Conservation (phyloP, 2,329 filamentous ascomycete genomes). For the Diaporthe vaccinii region DNA sequence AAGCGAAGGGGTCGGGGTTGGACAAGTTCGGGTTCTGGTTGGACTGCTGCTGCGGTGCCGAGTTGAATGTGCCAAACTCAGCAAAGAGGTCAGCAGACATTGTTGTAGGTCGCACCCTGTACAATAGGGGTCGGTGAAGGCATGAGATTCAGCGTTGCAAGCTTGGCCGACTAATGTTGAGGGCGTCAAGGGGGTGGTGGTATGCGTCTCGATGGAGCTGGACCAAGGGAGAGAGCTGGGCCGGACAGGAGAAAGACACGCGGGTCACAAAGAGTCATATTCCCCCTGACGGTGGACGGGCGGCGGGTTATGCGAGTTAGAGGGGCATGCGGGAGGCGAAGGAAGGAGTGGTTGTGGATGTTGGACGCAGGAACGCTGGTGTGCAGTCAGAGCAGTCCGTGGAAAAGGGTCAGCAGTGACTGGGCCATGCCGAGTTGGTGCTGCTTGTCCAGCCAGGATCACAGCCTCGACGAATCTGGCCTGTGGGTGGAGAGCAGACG, state of each 20-base stretch:
- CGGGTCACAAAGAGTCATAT: slow-evolving; percentile 32
- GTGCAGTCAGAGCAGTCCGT: slow-evolving; percentile 3
- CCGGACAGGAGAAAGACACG: slow-evolving; percentile 4
- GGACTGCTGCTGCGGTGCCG: slow-evolving; percentile 47
- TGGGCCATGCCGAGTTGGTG: slow-evolving; percentile 17
- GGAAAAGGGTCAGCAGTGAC: slow-evolving; percentile 17
- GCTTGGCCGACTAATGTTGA: neutral
- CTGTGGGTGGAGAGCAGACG: neutral
- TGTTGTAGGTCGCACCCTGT: slow-evolving; percentile 36
- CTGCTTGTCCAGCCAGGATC: slow-evolving; percentile 2
- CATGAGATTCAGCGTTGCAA: slow-evolving; percentile 26
- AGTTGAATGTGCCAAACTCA: slow-evolving; percentile 68
- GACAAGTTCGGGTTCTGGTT: slow-evolving; percentile 39
- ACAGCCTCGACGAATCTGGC: slow-evolving; percentile 11
- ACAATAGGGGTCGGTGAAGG: slow-evolving; percentile 15
- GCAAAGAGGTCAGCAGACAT: slow-evolving; percentile 78
- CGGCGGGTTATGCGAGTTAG: slow-evolving; percentile 17
- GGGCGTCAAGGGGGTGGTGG: slow-evolving; percentile 1
- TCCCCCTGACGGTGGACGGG: slow-evolving; percentile 13
- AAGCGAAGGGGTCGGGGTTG: slow-evolving; percentile 50
- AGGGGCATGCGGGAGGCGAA: slow-evolving; percentile 25
- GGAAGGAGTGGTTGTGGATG: slow-evolving; percentile 20
- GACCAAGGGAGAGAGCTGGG: slow-evolving; percentile 1
- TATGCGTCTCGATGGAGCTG: neutral
- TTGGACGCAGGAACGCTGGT: slow-evolving; percentile 24